phyloP scores from a whole-genome alignment of 768 basidiomycete species.

The Mycena leptocephala region DNA sequence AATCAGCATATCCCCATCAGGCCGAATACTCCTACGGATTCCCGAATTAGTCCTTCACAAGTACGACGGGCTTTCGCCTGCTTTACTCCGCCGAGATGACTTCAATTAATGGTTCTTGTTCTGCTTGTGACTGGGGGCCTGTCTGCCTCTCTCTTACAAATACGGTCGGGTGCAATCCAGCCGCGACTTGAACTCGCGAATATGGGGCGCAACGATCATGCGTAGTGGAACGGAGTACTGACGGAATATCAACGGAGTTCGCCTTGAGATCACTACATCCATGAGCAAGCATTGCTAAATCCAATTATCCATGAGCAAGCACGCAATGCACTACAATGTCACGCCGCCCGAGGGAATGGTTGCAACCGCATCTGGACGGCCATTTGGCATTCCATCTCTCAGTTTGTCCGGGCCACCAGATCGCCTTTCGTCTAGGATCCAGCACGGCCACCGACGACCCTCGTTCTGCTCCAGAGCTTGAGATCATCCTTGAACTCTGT shows the following conservation, averaged over 20 bases:
- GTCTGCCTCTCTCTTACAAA: constrained; percentile 4
- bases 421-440: neutral
- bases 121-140: neutral
- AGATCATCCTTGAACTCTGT: constrained; percentile 8
- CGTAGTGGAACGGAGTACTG: constrained; percentile 10
- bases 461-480: constrained; percentile 11
- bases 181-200: constrained; percentile 5
- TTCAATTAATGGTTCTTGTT: constrained; percentile 7
- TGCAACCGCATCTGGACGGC: too few species aligned
- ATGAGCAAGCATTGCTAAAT: too few species aligned
- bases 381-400: too few species aligned
- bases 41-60: neutral
- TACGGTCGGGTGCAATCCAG: too few species aligned
- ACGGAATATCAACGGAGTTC: too few species aligned
- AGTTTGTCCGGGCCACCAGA: too few species aligned
- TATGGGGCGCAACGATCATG: constrained; percentile 7
- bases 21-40: too few species aligned
- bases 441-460: constrained; percentile 2
- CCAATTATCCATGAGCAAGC: too few species aligned
- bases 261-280: too few species aligned
- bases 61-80: neutral
- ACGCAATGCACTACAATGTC: too few species aligned
- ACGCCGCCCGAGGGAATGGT: too few species aligned
- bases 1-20: too few species aligned
- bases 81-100: constrained; percentile 4